Percentiles rank a stretch among this genome's conserved stretches.
These are phyloP conservation scores for Acidomyces sp. DNA, from an alignment of 495 filamentous ascomycete genomes.

Conservation along the genomic window DNA sequence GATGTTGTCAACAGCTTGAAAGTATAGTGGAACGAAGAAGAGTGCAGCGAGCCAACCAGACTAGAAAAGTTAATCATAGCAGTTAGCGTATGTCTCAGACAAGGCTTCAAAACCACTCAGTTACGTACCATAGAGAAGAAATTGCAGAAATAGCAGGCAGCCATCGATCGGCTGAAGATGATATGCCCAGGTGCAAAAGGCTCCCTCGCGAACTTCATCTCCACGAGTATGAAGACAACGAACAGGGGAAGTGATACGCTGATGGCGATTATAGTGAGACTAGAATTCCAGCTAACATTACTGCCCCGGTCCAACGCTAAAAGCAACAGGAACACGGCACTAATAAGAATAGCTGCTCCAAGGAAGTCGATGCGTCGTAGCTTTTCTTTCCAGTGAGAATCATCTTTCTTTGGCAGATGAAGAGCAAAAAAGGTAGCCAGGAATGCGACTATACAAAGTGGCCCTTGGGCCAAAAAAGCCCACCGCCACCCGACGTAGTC, in stretches of 20 bases:
- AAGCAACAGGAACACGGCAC: conserved; percentile 57
- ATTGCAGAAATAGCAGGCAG: conserved; percentile 59
- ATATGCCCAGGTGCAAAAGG: conserved; percentile 74
- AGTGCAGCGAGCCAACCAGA: conserved; percentile 47
- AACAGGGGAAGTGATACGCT: conserved; percentile 48
- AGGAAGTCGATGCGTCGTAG: conserved; percentile 67
- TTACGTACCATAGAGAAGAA: conserved; percentile 70
- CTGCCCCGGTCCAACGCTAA: conserved; percentile 67
- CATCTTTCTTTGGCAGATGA: conserved; percentile 44
- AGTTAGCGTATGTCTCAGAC: too few relatives aligned
- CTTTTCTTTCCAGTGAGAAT: conserved; percentile 48
- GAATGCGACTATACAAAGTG: conserved; percentile 59
- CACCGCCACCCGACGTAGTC: conserved; percentile 77
- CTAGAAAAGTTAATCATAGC: too few relatives aligned
- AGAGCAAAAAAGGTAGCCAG: conserved; percentile 48
- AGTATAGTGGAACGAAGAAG: conserved; percentile 72
- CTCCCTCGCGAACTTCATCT: conserved; percentile 55
- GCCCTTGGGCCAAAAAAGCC: conserved; percentile 51
- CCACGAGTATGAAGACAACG: conserved; percentile 54
- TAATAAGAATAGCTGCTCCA: conserved; percentile 54
- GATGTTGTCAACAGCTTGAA: conserved; percentile 58
- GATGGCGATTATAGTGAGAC: conserved; percentile 46
- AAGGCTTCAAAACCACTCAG: too few relatives aligned
- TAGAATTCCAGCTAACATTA: conserved; percentile 55
- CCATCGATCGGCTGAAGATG: conserved; percentile 55